Base-by-base conservation (phyloP, 1,139 yeast genomes). In the Meyerozyma carpophila region DNA sequence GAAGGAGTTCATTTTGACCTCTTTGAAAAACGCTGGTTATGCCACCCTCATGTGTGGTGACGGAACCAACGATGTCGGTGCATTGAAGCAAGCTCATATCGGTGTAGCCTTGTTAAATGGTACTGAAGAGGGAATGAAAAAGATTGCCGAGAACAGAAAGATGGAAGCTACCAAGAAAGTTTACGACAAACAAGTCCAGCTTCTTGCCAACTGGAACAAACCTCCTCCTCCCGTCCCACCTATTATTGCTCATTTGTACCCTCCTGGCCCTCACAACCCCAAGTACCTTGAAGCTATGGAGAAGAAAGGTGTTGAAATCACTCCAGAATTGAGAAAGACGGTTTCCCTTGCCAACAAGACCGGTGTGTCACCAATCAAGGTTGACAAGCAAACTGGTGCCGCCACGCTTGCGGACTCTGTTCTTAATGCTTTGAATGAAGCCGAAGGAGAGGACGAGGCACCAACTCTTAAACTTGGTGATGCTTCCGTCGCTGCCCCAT, bases 41-140 rank as follows among this genome's bases (percentile, higher is more conserved):
- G 85, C 80, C 58, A 93, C 98, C 29, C 77, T 94, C 56, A 93
- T 93, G 99, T 93, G 98, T 70, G 99, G 99, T 74, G 99, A 93
- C 68, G 99, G 99, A 68, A 93, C 99, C 29, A 93, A 93, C 63
- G 99, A 93, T 73, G 98, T 93, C 45, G 99, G 99, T 65, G 99
- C 99, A 44, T 79, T 93, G 68, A 94, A 93, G 65, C 98, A 93
- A 70, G 98, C 99, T 8, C 96, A 93, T 59, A 84, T 93, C 61
- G 98, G 98, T 72, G 91, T 93, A 60, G 99, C 99, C 13, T 73
- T 93, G 54, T 77, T 94, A 62, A 94, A 94, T 59, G 99, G 98
- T 70, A 90, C 98, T 46, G 96, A 88, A 62, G 97, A 87, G 48
- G 89, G 96, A 44, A 74, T 94, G 81, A 86, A 86, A 67, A 89